Percentiles rank a stretch among this genome's conserved stretches.
These are phyloP conservation scores for Platanus orientalis DNA, from an alignment of 164 flowering plant genomes.

Conservation along the genomic window DNA sequence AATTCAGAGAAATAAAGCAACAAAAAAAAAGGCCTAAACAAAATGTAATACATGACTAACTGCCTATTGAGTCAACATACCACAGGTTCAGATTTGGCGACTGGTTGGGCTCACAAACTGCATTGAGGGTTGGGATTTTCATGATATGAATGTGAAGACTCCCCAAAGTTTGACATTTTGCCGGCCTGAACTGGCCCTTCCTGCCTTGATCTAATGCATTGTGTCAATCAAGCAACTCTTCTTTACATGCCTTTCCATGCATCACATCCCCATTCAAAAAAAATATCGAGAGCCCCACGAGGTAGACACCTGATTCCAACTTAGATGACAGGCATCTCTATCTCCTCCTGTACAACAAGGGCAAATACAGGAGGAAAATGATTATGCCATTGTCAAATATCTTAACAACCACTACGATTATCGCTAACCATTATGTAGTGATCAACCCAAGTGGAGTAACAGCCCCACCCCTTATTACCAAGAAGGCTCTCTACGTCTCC, in stretches of 20 bases:
- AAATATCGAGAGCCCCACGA: slow-evolving; percentile 28
- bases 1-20: neutral
- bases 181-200: slow-evolving; percentile 12
- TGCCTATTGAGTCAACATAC: neutral
- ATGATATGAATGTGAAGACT: neutral
- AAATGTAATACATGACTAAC: no score
- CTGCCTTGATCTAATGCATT: slow-evolving; percentile 10
- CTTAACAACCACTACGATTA: slow-evolving; percentile 51
- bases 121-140: neutral
- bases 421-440: slow-evolving; percentile 46
- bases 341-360: slow-evolving; percentile 76
- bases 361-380: slow-evolving; percentile 73
- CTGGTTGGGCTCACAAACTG: neutral
- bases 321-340: slow-evolving; percentile 30
- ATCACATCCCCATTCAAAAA: slow-evolving; percentile 27
- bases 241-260: slow-evolving; percentile 19
- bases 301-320: slow-evolving; percentile 32
- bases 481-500: slow-evolving; percentile 22
- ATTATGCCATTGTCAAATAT: slow-evolving; percentile 62
- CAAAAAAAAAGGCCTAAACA: neutral
- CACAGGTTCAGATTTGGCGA: neutral
- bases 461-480: slow-evolving; percentile 32
- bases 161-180: slow-evolving; percentile 4
- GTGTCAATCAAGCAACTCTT: slow-evolving; percentile 14
- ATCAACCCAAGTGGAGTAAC: slow-evolving; percentile 26